Percentiles rank a stretch among this genome's conserved stretches.
Evolutionary conservation across 768 basidiomycete genomes (phyloP).

Genomic region (Cystoderma amianthinum): DNA sequence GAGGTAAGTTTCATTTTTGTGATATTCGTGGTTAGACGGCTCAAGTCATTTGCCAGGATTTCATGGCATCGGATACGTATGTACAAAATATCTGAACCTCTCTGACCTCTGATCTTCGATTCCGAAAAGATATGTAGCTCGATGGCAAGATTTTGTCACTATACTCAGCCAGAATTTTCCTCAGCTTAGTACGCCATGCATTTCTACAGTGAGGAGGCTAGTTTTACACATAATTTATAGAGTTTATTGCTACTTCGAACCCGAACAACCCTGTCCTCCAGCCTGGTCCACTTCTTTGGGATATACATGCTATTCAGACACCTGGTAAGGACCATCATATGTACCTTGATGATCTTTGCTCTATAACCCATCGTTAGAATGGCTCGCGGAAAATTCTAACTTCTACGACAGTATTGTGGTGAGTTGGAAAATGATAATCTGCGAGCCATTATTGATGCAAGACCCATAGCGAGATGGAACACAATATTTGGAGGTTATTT

Average conservation of each 20-base stretch:
- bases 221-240: conserved; percentile 15
- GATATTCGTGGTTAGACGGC: not conserved
- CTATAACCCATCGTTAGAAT: conserved; percentile 11
- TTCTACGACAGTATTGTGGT: conserved; percentile 23
- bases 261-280: conserved; percentile 30
- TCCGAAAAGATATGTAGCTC: conserved; percentile 32
- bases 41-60: conserved; percentile 8
- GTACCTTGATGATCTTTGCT: not conserved
- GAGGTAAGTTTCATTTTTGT: conserved; percentile 24
- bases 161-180: conserved; percentile 38
- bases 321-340: conserved; percentile 27
- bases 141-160: conserved; percentile 37
- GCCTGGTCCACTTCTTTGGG: conserved; percentile 39
- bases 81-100: not conserved
- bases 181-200: conserved; percentile 20
- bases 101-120: not conserved
- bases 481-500: conserved; percentile 35
- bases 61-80: conserved; percentile 14
- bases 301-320: conserved; percentile 50
- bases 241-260: conserved; percentile 42
- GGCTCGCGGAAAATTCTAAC: conserved; percentile 28
- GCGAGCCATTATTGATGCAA: too few species aligned
- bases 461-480: conserved; percentile 43
- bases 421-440: too few species aligned
- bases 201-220: not conserved